Conservation (phyloP, 202 grass and related monocot genomes). For the Eragrostis tef region DNA sequence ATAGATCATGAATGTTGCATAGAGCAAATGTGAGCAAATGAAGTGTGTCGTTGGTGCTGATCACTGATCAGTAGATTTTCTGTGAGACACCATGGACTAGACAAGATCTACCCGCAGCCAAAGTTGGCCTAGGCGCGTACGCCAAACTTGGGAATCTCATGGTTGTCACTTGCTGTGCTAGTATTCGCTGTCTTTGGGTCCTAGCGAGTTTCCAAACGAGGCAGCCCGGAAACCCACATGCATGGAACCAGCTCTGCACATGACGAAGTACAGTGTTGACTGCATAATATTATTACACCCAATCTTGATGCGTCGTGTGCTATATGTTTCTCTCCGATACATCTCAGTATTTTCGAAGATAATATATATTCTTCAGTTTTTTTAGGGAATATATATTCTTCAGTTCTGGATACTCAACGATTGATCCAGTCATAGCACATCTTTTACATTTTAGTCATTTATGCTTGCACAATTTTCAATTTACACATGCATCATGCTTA, state of each 20-base stretch:
- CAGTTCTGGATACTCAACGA: background rate
- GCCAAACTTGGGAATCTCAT: conserved; percentile 5
- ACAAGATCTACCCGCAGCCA: conserved; percentile 34
- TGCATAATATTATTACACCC: too few species aligned
- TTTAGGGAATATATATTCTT: too few species aligned
- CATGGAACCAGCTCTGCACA: conserved; percentile 6
- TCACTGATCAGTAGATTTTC: background rate
- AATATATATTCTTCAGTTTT: too few species aligned
- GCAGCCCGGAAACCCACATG: background rate
- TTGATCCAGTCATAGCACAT: conserved; percentile 1
- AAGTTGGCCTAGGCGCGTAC: conserved; percentile 14
- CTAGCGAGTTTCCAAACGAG: conserved; percentile 1
- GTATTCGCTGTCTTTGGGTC: conserved; percentile 44
- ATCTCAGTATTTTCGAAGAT: background rate
- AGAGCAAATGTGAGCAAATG: background rate
- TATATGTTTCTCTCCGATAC: too few species aligned
- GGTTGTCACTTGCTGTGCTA: conserved; percentile 26
- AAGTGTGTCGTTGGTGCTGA: background rate
- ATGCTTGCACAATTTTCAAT: background rate
- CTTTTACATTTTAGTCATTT: too few species aligned
- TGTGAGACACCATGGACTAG: background rate
- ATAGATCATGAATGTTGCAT: background rate
- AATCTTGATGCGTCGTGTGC: too few species aligned
- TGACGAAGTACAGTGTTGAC: conserved; percentile 1
- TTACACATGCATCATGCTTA: background rate